Base-by-base conservation (phyloP, 1,139 yeast genomes). In the Pichia sp. region DNA sequence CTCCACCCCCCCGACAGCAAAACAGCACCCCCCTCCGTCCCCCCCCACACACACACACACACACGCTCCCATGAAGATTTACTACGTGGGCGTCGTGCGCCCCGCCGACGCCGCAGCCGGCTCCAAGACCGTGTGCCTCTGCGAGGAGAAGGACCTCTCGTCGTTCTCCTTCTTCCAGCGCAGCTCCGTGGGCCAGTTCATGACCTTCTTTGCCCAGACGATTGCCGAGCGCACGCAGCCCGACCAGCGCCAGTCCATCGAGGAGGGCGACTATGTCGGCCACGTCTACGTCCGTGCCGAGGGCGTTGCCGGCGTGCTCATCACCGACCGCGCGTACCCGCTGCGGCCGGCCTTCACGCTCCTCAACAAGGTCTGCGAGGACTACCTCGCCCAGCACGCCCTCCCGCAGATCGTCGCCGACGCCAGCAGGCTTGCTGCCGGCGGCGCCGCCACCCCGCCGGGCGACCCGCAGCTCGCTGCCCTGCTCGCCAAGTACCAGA, bases 291-390 rank as follows among this genome's bases (percentile, higher is more conserved):
- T 91, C 25, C 79, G 98, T 60, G 72, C 86, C 34, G 99, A 95
- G 69, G 98, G 98, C 1, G 67, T 93, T 47, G 87, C 96, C n/a
- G 96, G 96, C 58, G 96, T 93, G 28, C 73, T 93, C 55, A 87
- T 95, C 67, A 83, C 96, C 48, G 99, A 93, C 69, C 87, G 87
- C 68, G 97, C 93, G 62, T 93, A 93, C 70, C 99, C 99, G 2
- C 91, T 88, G 21, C 80, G 99, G 66, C 98, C 97, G n/a, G 99
- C 97, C 0, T 93, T 89, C 71, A 86, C 97, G 2, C 75, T 93
- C 58, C 79, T 93, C 64, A 93, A 91, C 77, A 93, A 90, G 73
- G 74, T 93, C 22, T 76, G 90, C 63, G 99, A 93, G 63, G 98
- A 93, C 69, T 93, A 89, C 70, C 74, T 91, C 55, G 78, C 91